Percentiles rank a stretch among this genome's conserved stretches.
These are phyloP conservation scores for Candida pseudoglaebosa DNA, from an alignment of 805 yeast species.

Conservation along the genomic window DNA sequence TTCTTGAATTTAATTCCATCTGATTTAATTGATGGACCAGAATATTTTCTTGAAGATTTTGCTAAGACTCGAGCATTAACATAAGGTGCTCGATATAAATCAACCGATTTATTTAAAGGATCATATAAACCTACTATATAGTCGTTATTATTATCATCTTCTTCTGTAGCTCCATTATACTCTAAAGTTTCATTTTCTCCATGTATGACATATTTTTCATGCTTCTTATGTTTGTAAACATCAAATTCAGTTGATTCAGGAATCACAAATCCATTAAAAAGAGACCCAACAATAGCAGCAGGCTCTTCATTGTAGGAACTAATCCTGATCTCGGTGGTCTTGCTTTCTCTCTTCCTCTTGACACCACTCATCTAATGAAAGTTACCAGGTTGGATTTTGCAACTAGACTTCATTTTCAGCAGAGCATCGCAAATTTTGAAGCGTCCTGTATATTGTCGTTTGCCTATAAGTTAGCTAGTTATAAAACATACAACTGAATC, in stretches of 20 bases:
- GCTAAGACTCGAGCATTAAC: constrained; percentile 62
- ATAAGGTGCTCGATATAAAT: constrained; percentile 60
- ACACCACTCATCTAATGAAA: constrained; percentile 11
- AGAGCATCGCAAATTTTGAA: constrained; percentile 1
- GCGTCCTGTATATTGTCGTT: neutral
- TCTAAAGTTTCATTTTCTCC: constrained; percentile 75
- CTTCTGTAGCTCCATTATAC: constrained; percentile 56
- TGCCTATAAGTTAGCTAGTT: no score
- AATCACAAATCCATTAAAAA: constrained; percentile 71
- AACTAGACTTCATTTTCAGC: neutral
- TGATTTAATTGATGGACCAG: constrained; percentile 65
- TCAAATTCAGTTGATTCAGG: constrained; percentile 60
- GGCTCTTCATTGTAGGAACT: constrained; percentile 40
- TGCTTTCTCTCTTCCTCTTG: constrained; percentile 17
- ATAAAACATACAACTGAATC: neutral
- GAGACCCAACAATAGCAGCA: constrained; percentile 58
- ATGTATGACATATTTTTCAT: constrained; percentile 50
- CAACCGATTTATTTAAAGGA: constrained; percentile 57
- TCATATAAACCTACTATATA: constrained; percentile 81
- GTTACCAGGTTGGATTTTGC: no score
- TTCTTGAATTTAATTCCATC: constrained; percentile 44
- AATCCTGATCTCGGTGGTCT: constrained; percentile 40
- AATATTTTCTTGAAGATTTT: constrained; percentile 50
- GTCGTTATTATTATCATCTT: constrained; percentile 33
- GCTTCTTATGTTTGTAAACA: constrained; percentile 49